A percentile compares a stretch with the other conserved stretches of the same genome.
These are phyloP conservation scores for Camillea tinctor DNA, from an alignment of 2,329 filamentous ascomycete genomes.

Conservation along the genomic window DNA sequence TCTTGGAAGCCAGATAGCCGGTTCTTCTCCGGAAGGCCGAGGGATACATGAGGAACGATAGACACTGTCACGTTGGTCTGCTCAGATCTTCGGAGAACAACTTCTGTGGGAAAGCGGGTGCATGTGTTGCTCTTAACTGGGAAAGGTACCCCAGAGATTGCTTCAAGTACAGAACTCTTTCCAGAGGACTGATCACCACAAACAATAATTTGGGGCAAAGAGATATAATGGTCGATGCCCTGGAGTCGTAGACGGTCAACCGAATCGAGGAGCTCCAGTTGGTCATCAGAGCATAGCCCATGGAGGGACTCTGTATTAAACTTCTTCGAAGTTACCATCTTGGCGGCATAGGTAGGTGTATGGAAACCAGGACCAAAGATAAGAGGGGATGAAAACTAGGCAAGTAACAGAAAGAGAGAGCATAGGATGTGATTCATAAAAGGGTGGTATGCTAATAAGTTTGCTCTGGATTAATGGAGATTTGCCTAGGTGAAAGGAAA, in stretches of 20 bases:
- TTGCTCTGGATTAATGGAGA: neutral
- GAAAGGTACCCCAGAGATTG: conserved; percentile 61
- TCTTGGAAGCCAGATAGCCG: conserved; percentile 21
- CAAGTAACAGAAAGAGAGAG: neutral
- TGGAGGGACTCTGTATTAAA: conserved; percentile 25
- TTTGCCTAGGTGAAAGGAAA: neutral
- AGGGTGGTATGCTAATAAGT: neutral
- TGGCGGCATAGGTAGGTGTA: neutral
- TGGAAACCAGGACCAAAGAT: neutral
- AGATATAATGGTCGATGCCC: conserved; percentile 38
- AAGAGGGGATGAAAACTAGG: neutral
- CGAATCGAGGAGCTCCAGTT: conserved; percentile 38
- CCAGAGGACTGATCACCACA: conserved; percentile 62
- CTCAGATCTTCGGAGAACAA: conserved; percentile 50
- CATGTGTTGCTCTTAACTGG: conserved; percentile 58
- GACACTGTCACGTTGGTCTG: conserved; percentile 35
- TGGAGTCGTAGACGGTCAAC: conserved; percentile 40
- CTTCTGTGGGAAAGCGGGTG: conserved; percentile 62
- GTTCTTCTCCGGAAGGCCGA: conserved; percentile 26
- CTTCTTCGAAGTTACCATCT: conserved; percentile 23
- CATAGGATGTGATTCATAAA: neutral
- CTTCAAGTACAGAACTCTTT: conserved; percentile 65
- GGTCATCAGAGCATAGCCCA: conserved; percentile 31
- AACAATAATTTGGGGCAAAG: conserved; percentile 51
- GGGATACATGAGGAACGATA: conserved; percentile 35